Base-by-base conservation (phyloP, 73 alveolate genomes). In the Effrenium voratum region DNA sequence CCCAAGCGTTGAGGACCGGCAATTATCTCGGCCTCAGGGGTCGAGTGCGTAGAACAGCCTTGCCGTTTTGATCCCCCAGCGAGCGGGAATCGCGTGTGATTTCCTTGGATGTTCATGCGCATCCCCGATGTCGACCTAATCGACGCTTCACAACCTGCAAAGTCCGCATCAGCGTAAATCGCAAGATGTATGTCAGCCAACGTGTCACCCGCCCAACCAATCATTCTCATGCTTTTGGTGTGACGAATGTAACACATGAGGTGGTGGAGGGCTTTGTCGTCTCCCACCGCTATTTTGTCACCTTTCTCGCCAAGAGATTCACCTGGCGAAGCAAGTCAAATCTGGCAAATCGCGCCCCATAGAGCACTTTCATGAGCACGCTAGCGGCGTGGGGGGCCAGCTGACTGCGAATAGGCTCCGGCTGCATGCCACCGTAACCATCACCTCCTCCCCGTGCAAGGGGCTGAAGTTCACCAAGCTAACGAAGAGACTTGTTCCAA, bases 1-100 rank as follows among this genome's bases (percentile, higher is more conserved):
- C 1, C 70, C 95, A 30, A 66, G 0, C 4, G 72, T 47, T 36
- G 81, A 0, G 47, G 38, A 30, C 47, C 81, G 12, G 81, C 81
- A 28, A 70, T 46, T 13, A 70, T 70, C 30, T 70, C 81, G 38
- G 81, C 81, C 81, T 70, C 81, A 34, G 81, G 81, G 3, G 81
- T 70, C 22, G 81, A 70, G 81, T n/a, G 81, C 28, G 47, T 70
- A 6, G n/a, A 1, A 41, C 77, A 70, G 26, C 81, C 81, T 34
- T 70, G 81, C 26, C 81, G 8, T 70, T n/a, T 70, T 24, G 47
- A 34, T 1, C n/a, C 5, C n/a, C 81, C 81, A 0, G 81, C 81
- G 30, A 70, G 46, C 0, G 81, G 81, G 38, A 70, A 70, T 13
- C 81, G 44, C 10, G 47, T 70, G 13, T 70, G 82, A 2, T 4